Percentiles rank a stretch among this genome's conserved stretches.
Conservation (phyloP, 371 early-diverging fungal species). For the Mucor mucedo region DNA sequence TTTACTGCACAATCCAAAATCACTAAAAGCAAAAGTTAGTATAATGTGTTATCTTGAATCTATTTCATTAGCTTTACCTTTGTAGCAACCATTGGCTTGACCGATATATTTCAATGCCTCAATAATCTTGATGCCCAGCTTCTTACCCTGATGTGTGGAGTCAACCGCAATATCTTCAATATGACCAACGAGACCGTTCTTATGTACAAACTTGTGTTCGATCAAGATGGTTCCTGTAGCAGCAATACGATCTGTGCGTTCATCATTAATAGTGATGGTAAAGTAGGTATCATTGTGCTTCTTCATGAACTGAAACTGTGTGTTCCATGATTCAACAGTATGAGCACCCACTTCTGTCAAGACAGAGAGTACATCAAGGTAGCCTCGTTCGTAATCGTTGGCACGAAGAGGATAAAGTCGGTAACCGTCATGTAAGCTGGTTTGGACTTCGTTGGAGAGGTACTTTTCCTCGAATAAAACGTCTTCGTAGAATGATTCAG, state of each 20-base stretch:
- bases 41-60: no score
- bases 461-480: slow-evolving; percentile 73
- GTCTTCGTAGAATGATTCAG: slow-evolving; percentile 27
- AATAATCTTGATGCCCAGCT: slow-evolving; percentile 76
- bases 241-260: slow-evolving; percentile 67
- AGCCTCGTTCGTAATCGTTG: slow-evolving; percentile 85
- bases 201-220: slow-evolving; percentile 95
- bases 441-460: slow-evolving; percentile 80
- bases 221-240: slow-evolving; percentile 94
- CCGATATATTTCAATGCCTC: slow-evolving; percentile 76
- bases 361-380: slow-evolving; percentile 69
- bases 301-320: slow-evolving; percentile 75
- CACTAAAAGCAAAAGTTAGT: slow-evolving; percentile 13
- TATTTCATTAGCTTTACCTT: slow-evolving; percentile 7
- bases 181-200: slow-evolving; percentile 83
- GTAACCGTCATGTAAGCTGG: slow-evolving; percentile 78
- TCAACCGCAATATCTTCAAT: slow-evolving; percentile 96
- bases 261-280: slow-evolving; percentile 85
- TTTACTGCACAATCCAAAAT: slow-evolving; percentile 56
- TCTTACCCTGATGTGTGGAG: slow-evolving; percentile 89
- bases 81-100: slow-evolving; percentile 73
- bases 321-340: slow-evolving; percentile 67
- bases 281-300: slow-evolving; percentile 80
- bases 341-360: slow-evolving; percentile 82
- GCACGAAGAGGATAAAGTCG: slow-evolving; percentile 80